Base-by-base conservation (phyloP, 768 basidiomycete species). In the Tylopilus balloui region DNA sequence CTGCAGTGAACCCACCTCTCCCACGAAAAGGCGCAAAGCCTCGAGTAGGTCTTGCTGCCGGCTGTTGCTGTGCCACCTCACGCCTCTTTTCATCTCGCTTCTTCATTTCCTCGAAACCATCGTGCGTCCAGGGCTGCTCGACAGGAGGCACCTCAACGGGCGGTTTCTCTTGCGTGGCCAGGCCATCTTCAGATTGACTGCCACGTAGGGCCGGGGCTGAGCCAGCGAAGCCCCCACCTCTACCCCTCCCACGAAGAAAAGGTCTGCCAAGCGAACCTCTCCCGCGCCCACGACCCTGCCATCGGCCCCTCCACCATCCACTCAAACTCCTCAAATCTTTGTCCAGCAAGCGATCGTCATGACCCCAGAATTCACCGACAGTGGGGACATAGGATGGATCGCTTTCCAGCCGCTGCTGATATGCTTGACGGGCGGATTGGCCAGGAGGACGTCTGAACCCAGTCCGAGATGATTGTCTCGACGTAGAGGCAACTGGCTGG, bases 301-400 rank as follows among this genome's bases (percentile, higher is more conserved):
- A 83, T 52, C 79, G 77, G 35, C 84, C 87, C 49, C 88, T 75
- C 90, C 91, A 92, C 90, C 89, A 92, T 1, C 81, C 82, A 69
- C 88, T 91, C 38, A 93, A 69, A 62, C 84, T 86, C 35, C 91
- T 80, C 35, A 90, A 68, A 52, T 88, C 83, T 66, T 88, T 88
- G 67, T 89, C 86, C 63, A 91, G 72, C 47, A 92, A 71, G 40
- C 93, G 84, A 65, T 95, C 92, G 66, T 96, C 93, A 63, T 96
- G 93, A 5, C 88, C 84, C 92, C 91, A 96, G 63, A 96, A 96
- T 53, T 85, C 86, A 47, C 93, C 93, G 20, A 94, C 87, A 21
- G 83, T 86, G 20, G 93, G 93, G 24, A 91, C 87, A 64, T 84
- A 92, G 2, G 90, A 88, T 2, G 93, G 92, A 64, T 96, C 93